Evolutionary conservation across 2,329 filamentous ascomycete species (phyloP).

Genomic region (Aspergillus unguis): DNA sequence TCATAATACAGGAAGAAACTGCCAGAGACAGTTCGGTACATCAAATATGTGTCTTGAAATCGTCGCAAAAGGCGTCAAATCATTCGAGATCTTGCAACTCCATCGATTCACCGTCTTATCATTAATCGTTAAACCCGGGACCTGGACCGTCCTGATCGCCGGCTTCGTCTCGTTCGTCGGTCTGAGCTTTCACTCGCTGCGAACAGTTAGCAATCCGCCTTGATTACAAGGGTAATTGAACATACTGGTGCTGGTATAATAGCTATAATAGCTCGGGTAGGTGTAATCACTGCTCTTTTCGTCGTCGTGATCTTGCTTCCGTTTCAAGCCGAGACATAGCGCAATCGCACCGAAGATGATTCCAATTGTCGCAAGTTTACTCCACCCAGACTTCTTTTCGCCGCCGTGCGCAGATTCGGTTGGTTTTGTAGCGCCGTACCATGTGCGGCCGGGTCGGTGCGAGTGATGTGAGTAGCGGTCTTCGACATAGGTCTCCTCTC

Average conservation of each 20-base stretch:
- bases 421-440: conserved; percentile 40
- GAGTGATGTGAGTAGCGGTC: conserved; percentile 37
- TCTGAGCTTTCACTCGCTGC: conserved; percentile 45
- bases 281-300: conserved; percentile 41
- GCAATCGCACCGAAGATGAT: conserved; percentile 44
- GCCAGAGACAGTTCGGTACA: conserved; percentile 3
- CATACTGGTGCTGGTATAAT: conserved; percentile 43
- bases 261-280: conserved; percentile 41
- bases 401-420: conserved; percentile 28
- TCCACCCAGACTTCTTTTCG: conserved; percentile 38
- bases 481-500: conserved; percentile 40
- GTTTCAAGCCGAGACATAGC: conserved; percentile 45
- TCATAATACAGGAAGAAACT: conserved; percentile 15
- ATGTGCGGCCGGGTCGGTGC: conserved; percentile 34
- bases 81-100: conserved; percentile 5
- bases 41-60: neutral
- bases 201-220: conserved; percentile 12
- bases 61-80: conserved; percentile 6
- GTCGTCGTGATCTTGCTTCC: conserved; percentile 36
- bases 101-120: conserved; percentile 15
- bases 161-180: conserved; percentile 28
- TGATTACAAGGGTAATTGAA: conserved; percentile 5
- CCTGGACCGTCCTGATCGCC: conserved; percentile 28
- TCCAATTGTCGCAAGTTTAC: conserved; percentile 41
- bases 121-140: conserved; percentile 26